Evolutionary conservation across 495 filamentous ascomycete genomes (phyloP).

Genomic region (Opeltia flavorubescens): DNA sequence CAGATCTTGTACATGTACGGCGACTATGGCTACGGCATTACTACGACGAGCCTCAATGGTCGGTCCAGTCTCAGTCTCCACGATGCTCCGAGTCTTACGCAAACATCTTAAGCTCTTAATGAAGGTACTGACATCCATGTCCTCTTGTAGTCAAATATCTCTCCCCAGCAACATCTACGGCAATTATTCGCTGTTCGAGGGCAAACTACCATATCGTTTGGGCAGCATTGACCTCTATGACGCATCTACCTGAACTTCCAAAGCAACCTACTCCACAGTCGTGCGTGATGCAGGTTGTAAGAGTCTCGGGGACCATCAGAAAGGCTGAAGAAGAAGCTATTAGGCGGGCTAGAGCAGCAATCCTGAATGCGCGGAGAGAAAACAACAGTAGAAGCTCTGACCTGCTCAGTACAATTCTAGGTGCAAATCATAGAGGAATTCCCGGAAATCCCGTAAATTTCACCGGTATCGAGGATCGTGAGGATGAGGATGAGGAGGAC

Average conservation of each 20-base stretch:
- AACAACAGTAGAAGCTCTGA: background rate
- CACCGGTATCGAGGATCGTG: too few relatives aligned
- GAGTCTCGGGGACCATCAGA: conserved; percentile 84
- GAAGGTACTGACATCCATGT: background rate
- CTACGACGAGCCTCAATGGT: conserved; percentile 50
- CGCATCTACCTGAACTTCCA: conserved; percentile 41
- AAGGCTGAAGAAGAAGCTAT: conserved; percentile 87
- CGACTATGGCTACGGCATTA: conserved; percentile 73
- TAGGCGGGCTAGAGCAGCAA: conserved; percentile 53
- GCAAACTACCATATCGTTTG: conserved; percentile 74
- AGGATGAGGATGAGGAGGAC: conserved; percentile 27
- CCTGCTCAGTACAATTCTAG: background rate
- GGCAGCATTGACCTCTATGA: conserved; percentile 76
- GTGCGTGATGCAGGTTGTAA: conserved; percentile 73
- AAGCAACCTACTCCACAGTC: conserved; percentile 24
- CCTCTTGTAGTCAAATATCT: conserved; percentile 69
- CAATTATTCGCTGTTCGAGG: conserved; percentile 70
- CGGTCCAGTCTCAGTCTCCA: conserved; percentile 14
- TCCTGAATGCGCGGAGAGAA: conserved; percentile 43
- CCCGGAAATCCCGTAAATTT: background rate
- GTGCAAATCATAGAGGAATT: background rate
- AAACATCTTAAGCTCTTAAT: background rate
- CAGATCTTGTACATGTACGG: conserved; percentile 64
- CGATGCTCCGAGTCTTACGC: conserved; percentile 2
- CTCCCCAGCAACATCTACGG: conserved; percentile 81